phyloP scores from a whole-genome alignment of 352 stramenopile species.

The Pythium periplocum region DNA sequence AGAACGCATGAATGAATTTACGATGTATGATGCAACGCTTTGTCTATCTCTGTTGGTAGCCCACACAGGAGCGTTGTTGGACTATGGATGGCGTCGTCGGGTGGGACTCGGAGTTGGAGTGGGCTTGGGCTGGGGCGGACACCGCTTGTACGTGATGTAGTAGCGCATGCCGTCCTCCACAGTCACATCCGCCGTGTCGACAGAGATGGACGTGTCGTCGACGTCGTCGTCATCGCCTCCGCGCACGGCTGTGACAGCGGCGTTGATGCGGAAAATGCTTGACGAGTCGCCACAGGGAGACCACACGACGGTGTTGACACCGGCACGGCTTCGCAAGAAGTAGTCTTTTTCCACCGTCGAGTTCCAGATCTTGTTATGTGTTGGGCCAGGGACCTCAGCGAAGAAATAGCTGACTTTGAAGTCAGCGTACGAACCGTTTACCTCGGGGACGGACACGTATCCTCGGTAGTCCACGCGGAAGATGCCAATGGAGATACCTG shows the following conservation, averaged over 20 bases:
- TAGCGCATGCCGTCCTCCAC: constrained; percentile 23
- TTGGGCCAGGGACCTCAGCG: constrained; percentile 11
- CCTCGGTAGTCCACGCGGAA: constrained; percentile 30
- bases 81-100: not conserved
- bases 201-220: constrained; percentile 17
- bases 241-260: constrained; percentile 20
- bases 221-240: constrained; percentile 3
- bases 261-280: constrained; percentile 29
- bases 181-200: constrained; percentile 26
- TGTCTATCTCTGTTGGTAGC: too few species aligned
- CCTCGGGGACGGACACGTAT: constrained; percentile 22
- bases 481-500: constrained; percentile 26
- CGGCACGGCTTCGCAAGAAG: constrained; percentile 17
- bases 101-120: not conserved
- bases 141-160: constrained; percentile 22
- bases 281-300: constrained; percentile 15
- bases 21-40: too few species aligned
- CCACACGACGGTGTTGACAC: constrained; percentile 20
- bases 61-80: too few species aligned
- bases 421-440: constrained; percentile 9
- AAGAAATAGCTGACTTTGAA: constrained; percentile 29
- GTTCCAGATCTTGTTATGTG: constrained; percentile 12
- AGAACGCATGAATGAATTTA: too few species aligned
- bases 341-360: constrained; percentile 13
- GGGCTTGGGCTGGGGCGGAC: constrained; percentile 1